Evolutionary conservation across 345 rosid species (phyloP).

Genomic region (Eucalyptus erythrocorys): DNA sequence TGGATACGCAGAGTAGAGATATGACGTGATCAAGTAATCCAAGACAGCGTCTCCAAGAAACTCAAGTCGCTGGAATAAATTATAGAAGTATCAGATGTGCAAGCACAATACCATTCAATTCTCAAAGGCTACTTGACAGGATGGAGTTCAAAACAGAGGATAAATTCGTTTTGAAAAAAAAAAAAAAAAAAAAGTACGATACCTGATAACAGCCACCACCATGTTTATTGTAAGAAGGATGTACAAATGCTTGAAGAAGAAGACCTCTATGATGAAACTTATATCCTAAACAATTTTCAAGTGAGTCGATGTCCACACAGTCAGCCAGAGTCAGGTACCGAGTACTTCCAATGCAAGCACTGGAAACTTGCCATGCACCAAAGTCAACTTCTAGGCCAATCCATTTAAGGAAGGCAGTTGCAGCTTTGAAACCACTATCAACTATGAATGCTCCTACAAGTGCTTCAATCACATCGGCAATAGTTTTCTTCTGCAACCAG

Average conservation of each 20-base stretch:
- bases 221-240: slow-evolving; percentile 74
- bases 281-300: slow-evolving; percentile 41
- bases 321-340: slow-evolving; percentile 42
- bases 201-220: slow-evolving; percentile 99
- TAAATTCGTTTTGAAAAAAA: background rate
- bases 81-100: background rate
- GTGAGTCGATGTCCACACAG: slow-evolving; percentile 22
- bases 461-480: slow-evolving; percentile 91
- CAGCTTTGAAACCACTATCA: slow-evolving; percentile 86
- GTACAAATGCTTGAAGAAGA: slow-evolving; percentile 77
- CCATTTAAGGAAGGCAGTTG: slow-evolving; percentile 83
- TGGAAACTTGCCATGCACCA: slow-evolving; percentile 35
- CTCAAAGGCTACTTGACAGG: background rate
- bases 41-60: slow-evolving; percentile 96
- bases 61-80: slow-evolving; percentile 68
- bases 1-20: slow-evolving; percentile 69
- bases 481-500: slow-evolving; percentile 72
- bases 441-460: slow-evolving; percentile 89
- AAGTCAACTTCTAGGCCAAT: slow-evolving; percentile 64
- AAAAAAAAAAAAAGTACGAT: background rate
- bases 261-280: slow-evolving; percentile 64
- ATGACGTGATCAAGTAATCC: slow-evolving; percentile 88
- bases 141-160: background rate
- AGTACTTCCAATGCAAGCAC: slow-evolving; percentile 44
- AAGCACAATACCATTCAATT: background rate